Evolutionary conservation across 2,329 filamentous ascomycete genomes (phyloP), one percentile per base, ranked within the genome.

Genomic region (Calonectria naviculata): DNA sequence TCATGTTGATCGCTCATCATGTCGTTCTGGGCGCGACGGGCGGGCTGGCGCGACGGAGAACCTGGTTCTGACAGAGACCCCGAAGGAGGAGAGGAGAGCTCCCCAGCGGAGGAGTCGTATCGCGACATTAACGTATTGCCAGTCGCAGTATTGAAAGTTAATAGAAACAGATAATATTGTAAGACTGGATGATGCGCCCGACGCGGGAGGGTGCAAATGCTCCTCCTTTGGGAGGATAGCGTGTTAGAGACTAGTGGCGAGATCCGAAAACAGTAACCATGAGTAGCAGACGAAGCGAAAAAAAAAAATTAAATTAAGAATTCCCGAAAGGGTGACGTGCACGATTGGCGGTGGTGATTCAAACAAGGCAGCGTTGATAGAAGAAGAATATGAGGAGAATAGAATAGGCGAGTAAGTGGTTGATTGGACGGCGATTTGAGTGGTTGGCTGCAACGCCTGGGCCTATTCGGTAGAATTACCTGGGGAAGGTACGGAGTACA

Each of bases 61-160:
- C 81, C 83, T 41, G 87, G 84, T 69, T 89, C 87, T 34, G 87
- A 88, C 49, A 87, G 83, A 10, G 86, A 85, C 71, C 84, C 86
- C 24, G 86, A 87, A 3, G 88, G 87, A 21, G 87, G 86, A 52
- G 88, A 89, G 9, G 88, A 89, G 56, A 89, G 84, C 63, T 87
- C 85, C 38, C 84, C 82, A 69, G 87, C 82, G 67, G 87, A 85
- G 71, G 86, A 87, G 79, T 84, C 87, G 80, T 85, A 84, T 73
- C 84, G 80, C 70, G 80, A 79, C 79, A 84, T 83, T 49, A 78
- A 81, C 73, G 78, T 78, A 74, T 82, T 80, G 70, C 75, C 76
- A 76, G 76, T 73, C 61, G 78, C 73, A 67, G 76, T 77, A 79
- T 82, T 81, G 71, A 41, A 38, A 19, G 71, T 70, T 69, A 58